Conservation (phyloP, 202 grass and related monocot genomes). For the Elaeis oleifera region DNA sequence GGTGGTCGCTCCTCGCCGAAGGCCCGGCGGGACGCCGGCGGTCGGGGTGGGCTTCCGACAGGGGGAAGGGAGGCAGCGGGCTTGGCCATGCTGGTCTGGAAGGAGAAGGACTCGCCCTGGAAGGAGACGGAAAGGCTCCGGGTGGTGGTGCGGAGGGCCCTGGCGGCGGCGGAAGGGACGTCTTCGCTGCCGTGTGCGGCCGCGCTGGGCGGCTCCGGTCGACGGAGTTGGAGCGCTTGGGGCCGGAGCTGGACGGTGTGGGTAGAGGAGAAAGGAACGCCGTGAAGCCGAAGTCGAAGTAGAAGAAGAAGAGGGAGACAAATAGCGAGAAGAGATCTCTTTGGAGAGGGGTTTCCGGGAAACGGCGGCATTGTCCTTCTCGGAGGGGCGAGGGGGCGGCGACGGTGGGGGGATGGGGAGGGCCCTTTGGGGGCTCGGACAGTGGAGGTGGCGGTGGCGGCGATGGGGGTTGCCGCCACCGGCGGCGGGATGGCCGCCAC, state of each 20-base stretch:
- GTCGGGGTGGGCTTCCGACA: slow-evolving; percentile 24
- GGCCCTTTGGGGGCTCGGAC: slow-evolving; percentile 3
- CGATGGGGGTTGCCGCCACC: slow-evolving; percentile 45
- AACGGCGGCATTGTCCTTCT: slow-evolving; percentile 32
- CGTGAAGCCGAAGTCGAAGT: slow-evolving; percentile 37
- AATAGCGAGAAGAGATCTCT: slow-evolving; percentile 31
- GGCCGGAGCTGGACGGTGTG: slow-evolving; percentile 11
- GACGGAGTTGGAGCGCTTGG: slow-evolving; percentile 52
- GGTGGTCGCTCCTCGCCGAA: slow-evolving; percentile 4
- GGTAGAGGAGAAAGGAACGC: slow-evolving; percentile 35
- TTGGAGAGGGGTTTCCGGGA: slow-evolving; percentile 31
- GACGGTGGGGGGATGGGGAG: not conserved
- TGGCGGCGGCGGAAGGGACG: not conserved
- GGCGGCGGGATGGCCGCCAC: slow-evolving; percentile 24
- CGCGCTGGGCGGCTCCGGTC: slow-evolving; percentile 34
- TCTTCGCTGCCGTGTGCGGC: slow-evolving; percentile 13
- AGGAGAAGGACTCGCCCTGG: slow-evolving; percentile 94
- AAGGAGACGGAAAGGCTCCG: slow-evolving; percentile 97
- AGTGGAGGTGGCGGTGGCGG: slow-evolving; percentile 24
- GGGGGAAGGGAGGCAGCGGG: slow-evolving; percentile 7
- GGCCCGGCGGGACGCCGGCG: slow-evolving; percentile 32
- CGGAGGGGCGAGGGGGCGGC: slow-evolving; percentile 10
- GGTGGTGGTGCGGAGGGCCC: slow-evolving; percentile 53
- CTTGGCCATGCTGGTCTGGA: slow-evolving; percentile 49
- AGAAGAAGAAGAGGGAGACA: slow-evolving; percentile 38